A percentile compares a stretch with the other conserved stretches of the same genome.
Evolutionary conservation across 75 land plant genomes (phyloP).

Genomic region (Picea glauca): DNA sequence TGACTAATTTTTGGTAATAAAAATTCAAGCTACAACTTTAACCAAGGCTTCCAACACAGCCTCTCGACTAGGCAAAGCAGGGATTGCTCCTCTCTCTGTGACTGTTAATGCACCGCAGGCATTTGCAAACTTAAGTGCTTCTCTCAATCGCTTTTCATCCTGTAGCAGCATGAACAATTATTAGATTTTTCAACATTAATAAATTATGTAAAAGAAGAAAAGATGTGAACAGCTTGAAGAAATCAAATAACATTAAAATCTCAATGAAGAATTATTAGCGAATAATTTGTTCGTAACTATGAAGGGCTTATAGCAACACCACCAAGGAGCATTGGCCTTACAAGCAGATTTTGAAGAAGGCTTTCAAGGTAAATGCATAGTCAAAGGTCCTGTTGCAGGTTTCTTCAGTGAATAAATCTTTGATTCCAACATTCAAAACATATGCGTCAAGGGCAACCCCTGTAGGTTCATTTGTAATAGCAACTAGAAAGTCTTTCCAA

Average conservation of each 20-base stretch:
- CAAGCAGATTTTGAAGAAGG: conserved; percentile 7
- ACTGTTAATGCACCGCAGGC: conserved; percentile 67
- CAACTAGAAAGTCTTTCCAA: no score
- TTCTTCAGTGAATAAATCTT: no score
- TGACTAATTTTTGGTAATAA: not conserved
- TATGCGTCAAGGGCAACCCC: no score
- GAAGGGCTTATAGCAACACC: no score
- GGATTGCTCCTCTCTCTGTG: conserved; percentile 68
- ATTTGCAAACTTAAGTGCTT: conserved; percentile 61
- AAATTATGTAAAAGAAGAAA: not conserved
- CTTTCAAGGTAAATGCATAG: not conserved
- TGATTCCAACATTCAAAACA: no score
- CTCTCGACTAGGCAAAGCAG: conserved; percentile 47
- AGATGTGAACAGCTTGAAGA: not conserved
- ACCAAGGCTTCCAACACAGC: conserved; percentile 30
- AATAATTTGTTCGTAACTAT: not conserved
- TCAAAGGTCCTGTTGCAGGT: no score
- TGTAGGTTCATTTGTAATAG: no score
- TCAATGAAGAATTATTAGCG: not conserved
- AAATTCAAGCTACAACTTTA: not conserved
- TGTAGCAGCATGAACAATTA: not conserved
- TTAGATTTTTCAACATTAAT: not conserved
- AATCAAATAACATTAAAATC: not conserved
- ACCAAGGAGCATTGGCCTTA: conserved; percentile 3
- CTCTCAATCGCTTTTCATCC: conserved; percentile 51